phyloP scores from a whole-genome alignment of 768 basidiomycete species.

The Boletus speciosus region DNA sequence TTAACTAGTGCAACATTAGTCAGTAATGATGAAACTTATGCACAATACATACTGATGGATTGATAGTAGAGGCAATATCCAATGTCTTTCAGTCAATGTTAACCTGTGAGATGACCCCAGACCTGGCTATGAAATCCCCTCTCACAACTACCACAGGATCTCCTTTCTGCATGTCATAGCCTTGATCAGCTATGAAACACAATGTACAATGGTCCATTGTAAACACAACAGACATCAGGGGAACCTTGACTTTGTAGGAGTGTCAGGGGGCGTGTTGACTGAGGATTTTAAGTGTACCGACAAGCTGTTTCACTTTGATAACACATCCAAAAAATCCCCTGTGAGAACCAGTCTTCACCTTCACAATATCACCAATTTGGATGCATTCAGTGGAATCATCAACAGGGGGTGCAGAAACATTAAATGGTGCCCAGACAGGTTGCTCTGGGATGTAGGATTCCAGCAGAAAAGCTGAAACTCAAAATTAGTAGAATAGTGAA shows the following conservation, averaged over 20 bases:
- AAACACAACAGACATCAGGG: no score
- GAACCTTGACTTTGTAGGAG: background rate
- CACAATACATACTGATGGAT: background rate
- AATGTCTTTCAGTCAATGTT: background rate
- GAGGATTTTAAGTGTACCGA: background rate
- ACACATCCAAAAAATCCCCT: no score
- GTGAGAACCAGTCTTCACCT: background rate
- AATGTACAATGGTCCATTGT: background rate
- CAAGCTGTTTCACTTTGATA: background rate
- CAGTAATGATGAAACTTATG: no score
- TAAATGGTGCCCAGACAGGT: background rate
- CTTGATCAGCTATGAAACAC: background rate
- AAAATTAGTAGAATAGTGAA: background rate
- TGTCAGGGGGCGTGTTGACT: no score
- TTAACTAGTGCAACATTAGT: background rate
- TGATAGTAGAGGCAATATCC: background rate
- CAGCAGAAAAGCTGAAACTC: background rate
- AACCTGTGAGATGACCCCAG: background rate
- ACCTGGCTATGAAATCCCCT: background rate
- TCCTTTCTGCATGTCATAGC: background rate
- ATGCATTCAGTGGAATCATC: background rate
- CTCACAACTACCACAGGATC: background rate
- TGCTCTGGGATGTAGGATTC: background rate
- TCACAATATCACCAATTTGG: background rate
- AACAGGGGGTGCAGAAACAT: background rate